Conservation (phyloP, 495 filamentous ascomycete species). For the Aspergillus olivimuriae region DNA sequence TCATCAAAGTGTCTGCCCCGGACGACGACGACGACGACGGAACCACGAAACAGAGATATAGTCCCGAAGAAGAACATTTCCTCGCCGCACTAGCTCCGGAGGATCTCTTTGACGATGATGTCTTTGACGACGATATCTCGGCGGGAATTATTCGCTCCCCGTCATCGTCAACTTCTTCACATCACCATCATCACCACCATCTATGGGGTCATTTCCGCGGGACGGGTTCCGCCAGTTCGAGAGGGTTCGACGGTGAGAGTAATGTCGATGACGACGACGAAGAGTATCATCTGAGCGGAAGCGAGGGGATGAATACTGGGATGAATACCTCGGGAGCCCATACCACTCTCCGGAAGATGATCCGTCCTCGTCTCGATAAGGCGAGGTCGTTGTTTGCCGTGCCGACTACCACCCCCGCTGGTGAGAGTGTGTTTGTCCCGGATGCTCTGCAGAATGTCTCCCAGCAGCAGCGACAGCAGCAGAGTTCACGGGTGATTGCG, state of each 20-base stretch:
- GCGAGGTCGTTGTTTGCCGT: conserved; percentile 29
- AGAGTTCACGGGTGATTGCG: background rate
- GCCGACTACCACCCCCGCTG: conserved; percentile 20
- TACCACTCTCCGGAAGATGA: conserved; percentile 21
- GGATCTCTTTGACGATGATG: too few species aligned
- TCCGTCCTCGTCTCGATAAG: conserved; percentile 32
- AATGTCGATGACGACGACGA: background rate
- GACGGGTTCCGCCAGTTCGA: conserved; percentile 9
- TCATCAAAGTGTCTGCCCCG: conserved; percentile 9
- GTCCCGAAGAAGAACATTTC: conserved; percentile 22
- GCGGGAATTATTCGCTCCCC: too few species aligned
- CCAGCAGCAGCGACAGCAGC: too few species aligned
- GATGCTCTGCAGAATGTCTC: too few species aligned
- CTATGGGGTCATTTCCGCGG: conserved; percentile 8
- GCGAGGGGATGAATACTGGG: too few species aligned
- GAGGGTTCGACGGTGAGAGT: too few species aligned
- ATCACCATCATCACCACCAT: conserved; percentile 13
- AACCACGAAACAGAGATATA: conserved; percentile 14
- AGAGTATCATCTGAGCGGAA: background rate
- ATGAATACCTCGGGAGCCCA: background rate
- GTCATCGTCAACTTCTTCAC: too few species aligned
- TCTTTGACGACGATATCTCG: too few species aligned
- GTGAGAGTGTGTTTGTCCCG: conserved; percentile 18
- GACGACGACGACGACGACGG: conserved; percentile 8
- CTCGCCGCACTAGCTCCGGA: background rate